Base-by-base conservation (phyloP, 2,329 filamentous ascomycete species). In the Alternaria gansuensis region DNA sequence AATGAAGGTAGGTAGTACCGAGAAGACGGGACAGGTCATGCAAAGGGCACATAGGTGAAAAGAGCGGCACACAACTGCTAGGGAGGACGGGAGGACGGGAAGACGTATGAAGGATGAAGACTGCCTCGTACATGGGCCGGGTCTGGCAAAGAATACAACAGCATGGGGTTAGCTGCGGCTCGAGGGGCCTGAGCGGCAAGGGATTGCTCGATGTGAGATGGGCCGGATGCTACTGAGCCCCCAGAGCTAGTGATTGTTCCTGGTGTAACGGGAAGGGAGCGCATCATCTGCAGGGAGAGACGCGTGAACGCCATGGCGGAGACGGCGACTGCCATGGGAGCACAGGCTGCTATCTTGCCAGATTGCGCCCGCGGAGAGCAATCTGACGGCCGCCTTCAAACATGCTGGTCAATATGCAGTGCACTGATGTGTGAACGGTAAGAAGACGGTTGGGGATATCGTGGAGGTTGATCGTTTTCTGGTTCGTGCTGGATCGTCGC, bases 331-430 rank as follows among this genome's bases (percentile, higher is more conserved):
- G 68, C 69, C 71, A 70, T 54, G 62, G 70, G 61, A 51, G 67
- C 69, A 75, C 70, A 73, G 65, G 70, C 68, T 75, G 69, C 68
- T 70, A 75, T 72, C 63, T 61, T 71, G 70, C 69, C 70, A 67
- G 67, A 62, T 62, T 51, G 54, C 54, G 40, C 57, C 58, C 21
- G 44, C 44, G 31, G 44, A 48, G 58, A 66, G 69, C 57, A 59
- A 59, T 59, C 57, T 57, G 51, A 41, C 44, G 39, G 50, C 51
- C 57, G 63, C 57, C 51, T 60, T 50, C 54, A 63, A 66, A 65
- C 54, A 53, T 46, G 40, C 26, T 48, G 28, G 14, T 41, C 57
- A 56, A 49, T 28, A 50, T 54, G 56, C 36, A 50, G 58, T 56
- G 57, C 54, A 54, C 40, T 34, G 37, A 57, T 39, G 43, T 49